These are phyloP conservation scores for Tetrahymena borealis DNA, from an alignment of 73 alveolate species.

Conservation along the genomic window DNA sequence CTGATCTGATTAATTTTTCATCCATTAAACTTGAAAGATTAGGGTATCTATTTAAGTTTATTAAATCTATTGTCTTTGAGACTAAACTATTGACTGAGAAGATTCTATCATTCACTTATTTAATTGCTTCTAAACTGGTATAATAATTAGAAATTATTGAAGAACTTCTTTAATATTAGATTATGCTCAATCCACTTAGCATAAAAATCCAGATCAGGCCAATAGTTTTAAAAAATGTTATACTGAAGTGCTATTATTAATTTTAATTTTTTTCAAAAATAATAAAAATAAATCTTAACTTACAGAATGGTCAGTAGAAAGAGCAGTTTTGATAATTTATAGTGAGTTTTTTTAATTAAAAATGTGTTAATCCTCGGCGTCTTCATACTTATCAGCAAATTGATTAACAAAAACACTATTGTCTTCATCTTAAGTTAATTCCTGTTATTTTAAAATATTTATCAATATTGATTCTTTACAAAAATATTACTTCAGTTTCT, in stretches of 20 bases:
- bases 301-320: neutral
- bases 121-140: neutral
- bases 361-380: neutral
- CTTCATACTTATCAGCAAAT: neutral
- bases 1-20: neutral
- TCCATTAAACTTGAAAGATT: neutral
- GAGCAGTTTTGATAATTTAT: neutral
- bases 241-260: neutral
- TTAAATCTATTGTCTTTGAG: neutral
- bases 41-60: neutral
- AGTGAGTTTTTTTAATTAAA: neutral
- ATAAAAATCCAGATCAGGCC: neutral
- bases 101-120: neutral
- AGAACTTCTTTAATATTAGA: neutral
- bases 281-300: neutral
- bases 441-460: neutral
- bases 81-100: neutral
- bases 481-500: no score
- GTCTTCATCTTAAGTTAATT: neutral
- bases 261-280: neutral
- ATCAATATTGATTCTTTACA: neutral
- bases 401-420: neutral
- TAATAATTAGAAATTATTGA: neutral
- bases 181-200: neutral
- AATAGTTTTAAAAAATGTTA: neutral